Conservation (phyloP, 2,329 filamentous ascomycete genomes). For the Drechslerella coelobrocha region DNA sequence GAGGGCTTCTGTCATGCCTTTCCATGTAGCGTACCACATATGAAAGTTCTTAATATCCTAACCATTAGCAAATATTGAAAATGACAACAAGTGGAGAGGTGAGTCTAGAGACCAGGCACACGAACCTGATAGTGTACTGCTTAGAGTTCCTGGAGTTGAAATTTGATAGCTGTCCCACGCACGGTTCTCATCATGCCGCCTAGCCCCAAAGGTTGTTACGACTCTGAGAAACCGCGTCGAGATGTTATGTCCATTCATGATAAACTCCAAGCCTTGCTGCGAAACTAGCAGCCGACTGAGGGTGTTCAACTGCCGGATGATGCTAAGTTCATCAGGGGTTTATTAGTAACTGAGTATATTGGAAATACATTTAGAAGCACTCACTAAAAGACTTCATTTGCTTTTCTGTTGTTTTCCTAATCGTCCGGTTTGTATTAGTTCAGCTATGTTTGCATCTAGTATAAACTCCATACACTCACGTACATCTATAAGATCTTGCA, state of each 20-base stretch:
- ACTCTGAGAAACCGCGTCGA: constrained; percentile 21
- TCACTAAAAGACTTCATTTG: constrained; percentile 23
- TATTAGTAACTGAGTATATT: not conserved
- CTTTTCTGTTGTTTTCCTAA: constrained; percentile 18
- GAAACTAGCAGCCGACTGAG: constrained; percentile 23
- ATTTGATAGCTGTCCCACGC: constrained; percentile 37
- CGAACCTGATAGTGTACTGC: constrained; percentile 7
- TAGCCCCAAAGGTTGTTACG: constrained; percentile 24
- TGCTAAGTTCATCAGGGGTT: constrained; percentile 3
- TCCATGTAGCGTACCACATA: constrained; percentile 32
- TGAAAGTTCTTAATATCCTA: constrained; percentile 13
- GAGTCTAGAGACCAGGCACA: not conserved
- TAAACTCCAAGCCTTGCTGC: constrained; percentile 15
- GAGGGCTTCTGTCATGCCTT: constrained; percentile 7
- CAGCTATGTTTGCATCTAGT: not conserved
- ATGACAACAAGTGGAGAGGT: too few species aligned
- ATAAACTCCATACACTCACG: not conserved
- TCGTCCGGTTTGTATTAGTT: too few species aligned
- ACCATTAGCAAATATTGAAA: not conserved
- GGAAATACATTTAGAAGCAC: not conserved
- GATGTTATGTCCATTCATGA: constrained; percentile 15
- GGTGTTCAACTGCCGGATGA: constrained; percentile 29
- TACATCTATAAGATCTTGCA: constrained; percentile 22
- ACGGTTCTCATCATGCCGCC: constrained; percentile 24
- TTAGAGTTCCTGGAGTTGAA: not conserved